Conservation (phyloP, 2,329 filamentous ascomycete species). For the Calonectria pseudoreteaudii region DNA sequence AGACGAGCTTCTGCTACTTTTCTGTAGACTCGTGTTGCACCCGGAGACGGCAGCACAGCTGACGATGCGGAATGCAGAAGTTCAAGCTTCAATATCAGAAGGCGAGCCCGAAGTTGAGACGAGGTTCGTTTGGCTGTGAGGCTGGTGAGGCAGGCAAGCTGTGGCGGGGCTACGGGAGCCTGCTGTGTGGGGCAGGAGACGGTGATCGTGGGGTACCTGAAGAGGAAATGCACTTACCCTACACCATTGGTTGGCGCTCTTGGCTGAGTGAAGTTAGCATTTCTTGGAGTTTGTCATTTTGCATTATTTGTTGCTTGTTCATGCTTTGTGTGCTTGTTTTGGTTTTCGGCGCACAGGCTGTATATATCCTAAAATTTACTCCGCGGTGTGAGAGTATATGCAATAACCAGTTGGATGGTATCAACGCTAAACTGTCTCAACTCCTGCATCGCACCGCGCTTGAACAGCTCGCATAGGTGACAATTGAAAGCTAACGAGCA, state of each 20-base stretch:
- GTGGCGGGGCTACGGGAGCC: conserved; percentile 37
- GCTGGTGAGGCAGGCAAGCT: conserved; percentile 39
- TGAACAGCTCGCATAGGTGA: neutral
- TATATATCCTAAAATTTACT: neutral
- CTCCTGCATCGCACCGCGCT: neutral
- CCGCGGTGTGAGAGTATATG: neutral
- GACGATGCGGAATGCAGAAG: neutral
- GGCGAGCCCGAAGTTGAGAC: conserved; percentile 14
- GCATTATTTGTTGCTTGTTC: neutral
- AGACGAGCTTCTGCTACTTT: neutral
- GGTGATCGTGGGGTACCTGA: conserved; percentile 16
- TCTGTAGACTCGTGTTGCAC: neutral
- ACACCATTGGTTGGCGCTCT: neutral
- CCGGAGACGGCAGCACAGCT: neutral
- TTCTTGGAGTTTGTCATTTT: neutral
- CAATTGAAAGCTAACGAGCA: neutral
- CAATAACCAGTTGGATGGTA: neutral
- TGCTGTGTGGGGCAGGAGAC: conserved; percentile 8
- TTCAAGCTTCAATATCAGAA: neutral
- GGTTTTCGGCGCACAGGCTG: neutral
- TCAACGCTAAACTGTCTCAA: neutral
- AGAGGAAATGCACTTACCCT: conserved; percentile 5
- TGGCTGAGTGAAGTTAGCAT: neutral
- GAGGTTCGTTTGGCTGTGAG: conserved; percentile 36
- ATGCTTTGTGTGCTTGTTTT: neutral